These are phyloP conservation scores for Citrus australasica DNA, from an alignment of 345 rosid genomes.

Conservation along the genomic window DNA sequence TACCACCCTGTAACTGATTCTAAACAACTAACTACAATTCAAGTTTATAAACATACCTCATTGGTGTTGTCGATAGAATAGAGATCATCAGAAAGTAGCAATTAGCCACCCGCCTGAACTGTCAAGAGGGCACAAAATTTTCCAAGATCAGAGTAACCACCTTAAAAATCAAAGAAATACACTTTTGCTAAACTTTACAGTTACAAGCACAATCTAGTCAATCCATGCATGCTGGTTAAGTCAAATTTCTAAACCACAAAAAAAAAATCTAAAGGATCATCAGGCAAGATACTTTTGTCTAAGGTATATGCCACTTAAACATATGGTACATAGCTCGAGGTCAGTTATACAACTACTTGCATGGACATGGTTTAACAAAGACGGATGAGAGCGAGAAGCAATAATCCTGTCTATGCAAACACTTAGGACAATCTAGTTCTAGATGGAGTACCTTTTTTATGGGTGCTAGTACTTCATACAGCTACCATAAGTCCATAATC, in stretches of 20 bases:
- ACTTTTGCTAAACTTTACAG: background rate
- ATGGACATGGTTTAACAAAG: background rate
- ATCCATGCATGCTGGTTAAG: background rate
- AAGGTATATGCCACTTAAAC: background rate
- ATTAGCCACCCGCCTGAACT: slow-evolving; percentile 99
- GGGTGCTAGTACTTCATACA: background rate
- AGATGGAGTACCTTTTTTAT: background rate
- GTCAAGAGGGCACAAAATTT: slow-evolving; percentile 40
- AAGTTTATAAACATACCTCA: slow-evolving; percentile 53
- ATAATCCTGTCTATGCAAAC: background rate
- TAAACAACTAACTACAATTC: background rate
- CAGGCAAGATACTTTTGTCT: background rate
- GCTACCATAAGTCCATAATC: background rate
- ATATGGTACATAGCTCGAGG: background rate
- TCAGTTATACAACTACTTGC: background rate
- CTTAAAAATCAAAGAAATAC: background rate
- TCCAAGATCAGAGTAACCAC: slow-evolving; percentile 24
- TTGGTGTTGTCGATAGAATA: slow-evolving; percentile 88
- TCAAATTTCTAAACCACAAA: background rate
- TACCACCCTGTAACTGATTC: background rate
- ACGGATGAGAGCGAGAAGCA: background rate
- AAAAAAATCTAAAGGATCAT: background rate
- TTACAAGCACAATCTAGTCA: background rate
- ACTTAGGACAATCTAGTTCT: background rate
- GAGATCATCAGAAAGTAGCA: slow-evolving; percentile 93